These are phyloP conservation scores for Cladophialophora exuberans DNA, from an alignment of 2,329 filamentous ascomycete species.

Conservation along the genomic window DNA sequence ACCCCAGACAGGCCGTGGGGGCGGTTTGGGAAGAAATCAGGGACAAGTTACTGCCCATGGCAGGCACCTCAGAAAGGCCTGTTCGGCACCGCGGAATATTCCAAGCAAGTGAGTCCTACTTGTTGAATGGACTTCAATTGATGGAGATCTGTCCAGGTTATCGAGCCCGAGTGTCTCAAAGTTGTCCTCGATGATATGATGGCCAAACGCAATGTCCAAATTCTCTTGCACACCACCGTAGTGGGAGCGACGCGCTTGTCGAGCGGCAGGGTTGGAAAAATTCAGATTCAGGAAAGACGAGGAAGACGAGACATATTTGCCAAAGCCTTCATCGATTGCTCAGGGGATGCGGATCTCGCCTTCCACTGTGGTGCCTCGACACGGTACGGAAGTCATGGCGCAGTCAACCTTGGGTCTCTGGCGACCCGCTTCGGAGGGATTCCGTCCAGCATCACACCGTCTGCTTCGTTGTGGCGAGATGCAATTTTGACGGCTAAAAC, in stretches of 20 bases:
- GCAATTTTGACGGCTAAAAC: slow-evolving; percentile 12
- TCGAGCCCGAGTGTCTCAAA: slow-evolving; percentile 6
- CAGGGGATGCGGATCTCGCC: slow-evolving; percentile 7
- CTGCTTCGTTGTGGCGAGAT: slow-evolving; percentile 11
- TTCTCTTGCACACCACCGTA: not conserved
- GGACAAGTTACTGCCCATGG: not conserved
- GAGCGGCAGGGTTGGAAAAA: not conserved
- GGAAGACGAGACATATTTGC: not conserved
- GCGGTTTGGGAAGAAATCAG: slow-evolving; percentile 1
- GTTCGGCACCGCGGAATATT: slow-evolving; percentile 8
- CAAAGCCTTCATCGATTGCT: slow-evolving; percentile 7
- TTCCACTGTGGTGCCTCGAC: slow-evolving; percentile 2
- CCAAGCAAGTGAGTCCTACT: not conserved
- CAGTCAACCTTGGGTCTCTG: slow-evolving; percentile 3
- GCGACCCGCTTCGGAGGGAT: slow-evolving; percentile 8
- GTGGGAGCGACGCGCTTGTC: not conserved
- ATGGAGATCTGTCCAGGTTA: not conserved
- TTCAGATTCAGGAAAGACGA: slow-evolving; percentile 6
- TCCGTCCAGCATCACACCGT: not conserved
- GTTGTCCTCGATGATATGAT: slow-evolving; percentile 4
- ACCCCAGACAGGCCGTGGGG: slow-evolving; percentile 3
- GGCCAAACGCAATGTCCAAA: not conserved
- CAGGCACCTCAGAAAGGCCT: not conserved
- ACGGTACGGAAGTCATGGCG: slow-evolving; percentile 7
- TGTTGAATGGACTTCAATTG: not conserved